Conservation (phyloP, 2,329 filamentous ascomycete genomes). For the Cryphonectria naterciae region DNA sequence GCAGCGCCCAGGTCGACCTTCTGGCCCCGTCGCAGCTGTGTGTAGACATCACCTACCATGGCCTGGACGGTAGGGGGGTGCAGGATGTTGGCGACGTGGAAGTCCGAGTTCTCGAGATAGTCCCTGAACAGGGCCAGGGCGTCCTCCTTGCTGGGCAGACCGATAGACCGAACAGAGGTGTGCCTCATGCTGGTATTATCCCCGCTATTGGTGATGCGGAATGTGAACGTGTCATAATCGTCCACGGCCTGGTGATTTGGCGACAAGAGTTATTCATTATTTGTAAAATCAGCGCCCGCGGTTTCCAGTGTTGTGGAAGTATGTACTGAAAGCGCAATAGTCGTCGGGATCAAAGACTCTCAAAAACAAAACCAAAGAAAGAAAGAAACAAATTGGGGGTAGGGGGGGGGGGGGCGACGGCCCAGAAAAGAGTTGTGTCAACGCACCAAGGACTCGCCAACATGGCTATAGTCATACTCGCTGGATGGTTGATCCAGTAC, state of each 20-base stretch:
- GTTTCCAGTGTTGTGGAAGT: not conserved
- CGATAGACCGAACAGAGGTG: constrained; percentile 11
- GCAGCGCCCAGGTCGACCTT: constrained; percentile 31
- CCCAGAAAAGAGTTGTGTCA: not conserved
- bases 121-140: constrained; percentile 35
- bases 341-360: not conserved
- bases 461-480: constrained; percentile 23
- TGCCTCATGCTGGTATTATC: not conserved
- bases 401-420: no score
- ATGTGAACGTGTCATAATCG: constrained; percentile 18
- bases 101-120: constrained; percentile 36
- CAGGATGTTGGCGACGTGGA: constrained; percentile 12
- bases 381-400: not conserved
- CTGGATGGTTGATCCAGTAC: constrained; percentile 6
- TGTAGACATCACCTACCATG: constrained; percentile 33
- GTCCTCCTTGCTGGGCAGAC: constrained; percentile 30
- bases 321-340: not conserved
- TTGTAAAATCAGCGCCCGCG: not conserved
- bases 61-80: constrained; percentile 34
- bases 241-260: constrained; percentile 5
- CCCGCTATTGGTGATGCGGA: constrained; percentile 12
- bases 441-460: constrained; percentile 16
- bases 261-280: not conserved
- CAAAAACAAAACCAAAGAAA: not conserved
- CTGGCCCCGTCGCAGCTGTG: constrained; percentile 23